These are phyloP conservation scores for Aspergillus calidoustus DNA, from an alignment of 2,329 filamentous ascomycete species.

Conservation along the genomic window DNA sequence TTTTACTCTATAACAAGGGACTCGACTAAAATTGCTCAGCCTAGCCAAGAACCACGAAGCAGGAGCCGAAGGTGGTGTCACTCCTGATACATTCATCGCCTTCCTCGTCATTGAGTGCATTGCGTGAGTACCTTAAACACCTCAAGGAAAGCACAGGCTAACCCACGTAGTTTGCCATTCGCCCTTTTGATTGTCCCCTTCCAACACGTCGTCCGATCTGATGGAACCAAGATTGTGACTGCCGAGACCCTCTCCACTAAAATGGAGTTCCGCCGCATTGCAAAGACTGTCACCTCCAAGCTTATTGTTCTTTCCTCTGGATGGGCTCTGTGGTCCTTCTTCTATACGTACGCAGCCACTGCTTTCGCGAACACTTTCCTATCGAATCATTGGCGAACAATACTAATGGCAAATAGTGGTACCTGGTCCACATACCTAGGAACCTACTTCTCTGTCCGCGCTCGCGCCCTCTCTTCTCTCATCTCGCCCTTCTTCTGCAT, in stretches of 20 bases:
- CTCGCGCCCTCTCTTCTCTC: constrained; percentile 51
- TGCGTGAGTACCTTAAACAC: constrained; percentile 37
- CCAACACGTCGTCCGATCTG: constrained; percentile 51
- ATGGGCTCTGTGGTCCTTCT: constrained; percentile 55
- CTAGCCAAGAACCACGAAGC: constrained; percentile 45
- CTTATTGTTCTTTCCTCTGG: constrained; percentile 46
- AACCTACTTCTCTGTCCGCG: constrained; percentile 51
- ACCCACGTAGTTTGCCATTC: constrained; percentile 43
- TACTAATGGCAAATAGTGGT: constrained; percentile 34
- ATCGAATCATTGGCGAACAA: background rate
- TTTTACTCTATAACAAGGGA: background rate
- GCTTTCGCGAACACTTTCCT: background rate
- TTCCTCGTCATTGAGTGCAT: constrained; percentile 55
- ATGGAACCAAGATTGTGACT: constrained; percentile 50
- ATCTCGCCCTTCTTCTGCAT: constrained; percentile 57
- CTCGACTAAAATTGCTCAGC: constrained; percentile 20
- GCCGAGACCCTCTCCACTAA: constrained; percentile 48
- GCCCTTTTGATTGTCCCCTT: constrained; percentile 53
- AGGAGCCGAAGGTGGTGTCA: constrained; percentile 45
- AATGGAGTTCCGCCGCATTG: constrained; percentile 48
- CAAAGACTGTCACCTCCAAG: constrained; percentile 44
- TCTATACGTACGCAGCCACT: constrained; percentile 40
- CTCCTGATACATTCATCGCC: constrained; percentile 52
- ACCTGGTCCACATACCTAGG: constrained; percentile 54
- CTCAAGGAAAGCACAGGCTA: background rate